phyloP scores from a whole-genome alignment of 306 rosid genomes.

The Acmispon strigosus region DNA sequence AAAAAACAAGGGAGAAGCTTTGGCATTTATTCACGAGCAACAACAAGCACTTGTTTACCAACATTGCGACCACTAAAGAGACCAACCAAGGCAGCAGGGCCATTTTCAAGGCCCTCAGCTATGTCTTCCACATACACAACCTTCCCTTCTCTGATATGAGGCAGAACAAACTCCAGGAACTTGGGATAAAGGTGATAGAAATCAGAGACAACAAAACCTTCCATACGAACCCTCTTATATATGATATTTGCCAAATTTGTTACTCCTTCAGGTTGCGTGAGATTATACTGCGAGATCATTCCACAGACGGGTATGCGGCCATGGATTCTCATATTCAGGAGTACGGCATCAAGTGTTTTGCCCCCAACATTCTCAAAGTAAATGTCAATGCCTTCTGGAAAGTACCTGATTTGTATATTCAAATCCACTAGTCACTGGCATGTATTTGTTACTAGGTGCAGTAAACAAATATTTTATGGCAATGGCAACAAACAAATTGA shows the following conservation, averaged over 20 bases:
- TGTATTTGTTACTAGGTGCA: neutral
- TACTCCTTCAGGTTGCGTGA: conserved; percentile 21
- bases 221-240: conserved; percentile 12
- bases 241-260: conserved; percentile 22
- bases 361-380: conserved; percentile 34
- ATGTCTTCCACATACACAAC: conserved; percentile 24
- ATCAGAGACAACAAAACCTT: conserved; percentile 8
- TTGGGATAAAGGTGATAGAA: conserved; percentile 23
- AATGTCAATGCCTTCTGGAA: conserved; percentile 33
- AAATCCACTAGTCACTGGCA: neutral
- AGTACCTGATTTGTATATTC: conserved; percentile 15
- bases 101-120: conserved; percentile 30
- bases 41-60: conserved; percentile 30
- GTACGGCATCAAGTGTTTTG: conserved; percentile 31
- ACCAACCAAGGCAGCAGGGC: conserved; percentile 24
- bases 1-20: neutral
- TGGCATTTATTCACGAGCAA: neutral
- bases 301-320: conserved; percentile 27
- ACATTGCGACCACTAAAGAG: conserved; percentile 24
- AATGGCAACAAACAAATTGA: neutral
- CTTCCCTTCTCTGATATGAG: conserved; percentile 23
- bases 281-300: conserved; percentile 36
- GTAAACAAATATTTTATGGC: neutral
- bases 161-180: conserved; percentile 23
- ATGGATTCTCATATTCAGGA: conserved; percentile 17